Conservation (phyloP, 495 filamentous ascomycete genomes). For the Astrocystis sublimbata region DNA sequence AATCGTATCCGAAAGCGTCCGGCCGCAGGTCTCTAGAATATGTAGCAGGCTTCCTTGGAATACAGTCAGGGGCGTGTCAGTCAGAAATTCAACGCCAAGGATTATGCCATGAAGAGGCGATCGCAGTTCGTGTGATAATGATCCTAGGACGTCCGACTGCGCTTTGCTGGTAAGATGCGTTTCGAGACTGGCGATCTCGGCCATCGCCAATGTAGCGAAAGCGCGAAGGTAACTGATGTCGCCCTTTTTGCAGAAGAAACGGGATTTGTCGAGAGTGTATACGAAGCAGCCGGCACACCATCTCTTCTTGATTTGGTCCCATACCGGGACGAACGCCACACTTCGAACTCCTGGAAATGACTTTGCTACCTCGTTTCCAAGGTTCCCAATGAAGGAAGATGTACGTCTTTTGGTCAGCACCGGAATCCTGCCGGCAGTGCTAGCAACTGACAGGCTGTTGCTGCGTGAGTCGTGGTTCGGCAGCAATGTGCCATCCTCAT, state of each 20-base stretch:
- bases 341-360: conserved; percentile 52
- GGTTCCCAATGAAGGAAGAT: conserved; percentile 5
- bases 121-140: conserved; percentile 73
- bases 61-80: conserved; percentile 49
- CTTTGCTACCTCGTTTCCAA: conserved; percentile 7
- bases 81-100: conserved; percentile 67
- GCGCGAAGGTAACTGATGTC: conserved; percentile 46
- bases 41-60: conserved; percentile 63
- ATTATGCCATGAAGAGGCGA: conserved; percentile 75
- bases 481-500: conserved; percentile 42
- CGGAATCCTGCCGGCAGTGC: conserved; percentile 6
- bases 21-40: conserved; percentile 70
- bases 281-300: conserved; percentile 69
- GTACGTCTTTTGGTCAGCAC: conserved; percentile 2
- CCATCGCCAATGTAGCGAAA: conserved; percentile 60
- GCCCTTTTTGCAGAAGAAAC: conserved; percentile 42
- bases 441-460: neutral
- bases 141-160: conserved; percentile 70
- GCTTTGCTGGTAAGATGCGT: conserved; percentile 40
- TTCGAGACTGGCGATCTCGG: conserved; percentile 54
- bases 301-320: conserved; percentile 64
- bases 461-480: neutral
- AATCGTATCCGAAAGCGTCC: conserved; percentile 74
- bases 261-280: conserved; percentile 53
- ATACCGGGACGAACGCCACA: conserved; percentile 61